Percentiles rank a stretch among this genome's conserved stretches.
Conservation (phyloP, 73 alveolate species). For the Tetrahymena elliotti region DNA sequence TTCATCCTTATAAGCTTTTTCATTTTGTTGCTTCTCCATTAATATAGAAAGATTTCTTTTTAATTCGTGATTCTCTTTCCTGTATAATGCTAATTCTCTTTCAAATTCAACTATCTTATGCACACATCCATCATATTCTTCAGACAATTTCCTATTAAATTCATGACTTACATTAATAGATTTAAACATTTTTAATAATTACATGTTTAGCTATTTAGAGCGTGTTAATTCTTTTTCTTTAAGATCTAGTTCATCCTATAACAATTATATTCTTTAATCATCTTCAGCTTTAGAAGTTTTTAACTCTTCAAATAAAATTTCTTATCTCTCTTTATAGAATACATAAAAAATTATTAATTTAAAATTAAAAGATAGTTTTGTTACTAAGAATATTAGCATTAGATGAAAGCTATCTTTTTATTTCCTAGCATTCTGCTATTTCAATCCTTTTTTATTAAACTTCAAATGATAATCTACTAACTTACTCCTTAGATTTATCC, state of each 20-base stretch:
- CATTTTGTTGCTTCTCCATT: not conserved
- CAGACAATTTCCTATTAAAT: not conserved
- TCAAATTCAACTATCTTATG: not conserved
- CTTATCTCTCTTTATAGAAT: not conserved
- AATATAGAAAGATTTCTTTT: not conserved
- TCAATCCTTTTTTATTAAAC: not conserved
- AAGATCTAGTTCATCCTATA: not conserved
- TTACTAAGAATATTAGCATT: not conserved
- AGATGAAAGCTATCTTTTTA: not conserved
- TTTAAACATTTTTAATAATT: not conserved
- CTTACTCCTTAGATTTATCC: not conserved
- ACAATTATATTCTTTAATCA: not conserved
- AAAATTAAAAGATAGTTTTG: not conserved
- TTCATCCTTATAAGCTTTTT: not conserved
- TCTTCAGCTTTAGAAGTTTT: not conserved
- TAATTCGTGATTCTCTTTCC: not conserved
- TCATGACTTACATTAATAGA: not conserved
- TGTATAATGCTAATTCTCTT: not conserved
- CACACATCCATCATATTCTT: not conserved
- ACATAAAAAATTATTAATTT: not conserved
- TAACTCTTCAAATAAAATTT: not conserved
- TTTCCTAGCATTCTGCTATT: not conserved
- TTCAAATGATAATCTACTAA: not conserved
- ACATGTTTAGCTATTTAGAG: not conserved
- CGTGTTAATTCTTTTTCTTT: not conserved